Evolutionary conservation across 768 basidiomycete genomes (phyloP).

Genomic region (Boletellus ananiceps): DNA sequence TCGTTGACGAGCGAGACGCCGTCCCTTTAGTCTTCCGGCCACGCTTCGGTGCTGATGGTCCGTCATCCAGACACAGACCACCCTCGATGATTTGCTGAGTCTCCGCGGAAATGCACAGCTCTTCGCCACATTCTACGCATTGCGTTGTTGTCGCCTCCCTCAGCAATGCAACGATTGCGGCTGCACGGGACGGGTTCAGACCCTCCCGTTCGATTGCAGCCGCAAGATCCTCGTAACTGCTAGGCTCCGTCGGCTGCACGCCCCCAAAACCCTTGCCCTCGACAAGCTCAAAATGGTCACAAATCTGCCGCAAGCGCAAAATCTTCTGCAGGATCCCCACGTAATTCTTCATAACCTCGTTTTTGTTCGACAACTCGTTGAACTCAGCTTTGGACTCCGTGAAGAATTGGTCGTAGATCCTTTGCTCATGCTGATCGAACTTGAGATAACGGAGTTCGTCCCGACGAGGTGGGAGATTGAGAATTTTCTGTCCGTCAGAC

Average conservation of each 20-base stretch:
- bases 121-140: slow-evolving; percentile 82
- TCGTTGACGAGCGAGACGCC: slow-evolving; percentile 64
- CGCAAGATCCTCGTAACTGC: slow-evolving; percentile 72
- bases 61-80: slow-evolving; percentile 48
- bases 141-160: slow-evolving; percentile 85
- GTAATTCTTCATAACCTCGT: slow-evolving; percentile 97
- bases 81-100: slow-evolving; percentile 34
- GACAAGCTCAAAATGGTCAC: slow-evolving; percentile 91
- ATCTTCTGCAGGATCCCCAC: slow-evolving; percentile 97
- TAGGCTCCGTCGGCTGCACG: slow-evolving; percentile 42
- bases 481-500: slow-evolving; percentile 76
- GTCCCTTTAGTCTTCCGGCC: slow-evolving; percentile 51
- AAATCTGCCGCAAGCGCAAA: slow-evolving; percentile 93
- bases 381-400: slow-evolving; percentile 90
- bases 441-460: slow-evolving; percentile 84
- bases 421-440: slow-evolving; percentile 77
- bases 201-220: slow-evolving; percentile 75
- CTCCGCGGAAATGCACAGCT: slow-evolving; percentile 57
- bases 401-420: slow-evolving; percentile 86
- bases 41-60: slow-evolving; percentile 45
- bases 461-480: slow-evolving; percentile 84
- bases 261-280: slow-evolving; percentile 58
- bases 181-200: slow-evolving; percentile 66
- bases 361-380: slow-evolving; percentile 77
- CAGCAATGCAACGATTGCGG: slow-evolving; percentile 79